Evolutionary conservation across 441 rosid genomes (phyloP).

Genomic region (Erodium texanum): DNA sequence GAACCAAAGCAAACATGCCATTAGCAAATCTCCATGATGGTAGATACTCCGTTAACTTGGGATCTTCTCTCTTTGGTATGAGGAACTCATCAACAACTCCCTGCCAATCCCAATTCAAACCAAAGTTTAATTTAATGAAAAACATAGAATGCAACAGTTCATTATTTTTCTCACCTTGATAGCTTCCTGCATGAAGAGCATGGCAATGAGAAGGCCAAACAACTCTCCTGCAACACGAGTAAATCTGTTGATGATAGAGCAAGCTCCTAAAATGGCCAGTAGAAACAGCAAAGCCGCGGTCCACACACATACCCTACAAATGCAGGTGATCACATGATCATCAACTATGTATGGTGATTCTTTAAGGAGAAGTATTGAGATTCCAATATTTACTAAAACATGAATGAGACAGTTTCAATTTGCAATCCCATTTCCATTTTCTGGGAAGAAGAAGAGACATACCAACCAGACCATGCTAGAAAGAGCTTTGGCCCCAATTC

Average conservation of each 20-base stretch:
- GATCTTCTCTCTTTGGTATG: slow-evolving; percentile 55
- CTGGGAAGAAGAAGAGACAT: slow-evolving; percentile 9
- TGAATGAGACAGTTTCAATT: too few species aligned
- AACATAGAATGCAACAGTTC: too few species aligned
- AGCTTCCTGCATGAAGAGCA: slow-evolving; percentile 82
- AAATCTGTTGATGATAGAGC: slow-evolving; percentile 73
- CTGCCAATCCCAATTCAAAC: slow-evolving; percentile 20
- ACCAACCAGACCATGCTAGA: slow-evolving; percentile 70
- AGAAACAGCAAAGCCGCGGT: slow-evolving; percentile 59
- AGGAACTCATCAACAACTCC: slow-evolving; percentile 71
- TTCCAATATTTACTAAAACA: too few species aligned
- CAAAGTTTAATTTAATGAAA: too few species aligned
- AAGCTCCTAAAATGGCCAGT: slow-evolving; percentile 58
- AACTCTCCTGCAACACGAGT: slow-evolving; percentile 75
- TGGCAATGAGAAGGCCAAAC: slow-evolving; percentile 72
- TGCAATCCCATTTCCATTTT: slow-evolving; percentile 5
- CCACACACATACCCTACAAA: slow-evolving; percentile 67
- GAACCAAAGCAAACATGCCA: slow-evolving; percentile 74
- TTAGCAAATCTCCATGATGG: slow-evolving; percentile 68
- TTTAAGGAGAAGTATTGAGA: too few species aligned
- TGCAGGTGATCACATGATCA: slow-evolving; percentile 15
- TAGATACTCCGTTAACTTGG: slow-evolving; percentile 39
- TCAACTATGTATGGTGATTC: neutral
- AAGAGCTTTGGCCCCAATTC: slow-evolving; percentile 61
- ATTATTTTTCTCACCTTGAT: slow-evolving; percentile 42